Percentiles rank a stretch among this genome's conserved stretches.
These are phyloP conservation scores for Kwoniella europaea DNA, from an alignment of 768 basidiomycete genomes.

Conservation along the genomic window DNA sequence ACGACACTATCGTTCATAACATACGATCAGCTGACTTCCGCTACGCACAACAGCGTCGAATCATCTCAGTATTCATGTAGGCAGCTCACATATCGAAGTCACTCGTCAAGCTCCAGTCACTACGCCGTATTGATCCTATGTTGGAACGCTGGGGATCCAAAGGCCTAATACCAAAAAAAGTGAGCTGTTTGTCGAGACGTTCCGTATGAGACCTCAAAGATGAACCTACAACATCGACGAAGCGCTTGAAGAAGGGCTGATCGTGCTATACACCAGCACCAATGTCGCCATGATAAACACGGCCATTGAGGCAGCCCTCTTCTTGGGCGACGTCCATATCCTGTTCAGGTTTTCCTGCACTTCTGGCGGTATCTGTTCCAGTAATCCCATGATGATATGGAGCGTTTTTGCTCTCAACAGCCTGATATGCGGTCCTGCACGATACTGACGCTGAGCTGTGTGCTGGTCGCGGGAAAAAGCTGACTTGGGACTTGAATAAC, in stretches of 20 bases:
- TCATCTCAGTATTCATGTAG: too few species aligned
- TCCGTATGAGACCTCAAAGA: background rate
- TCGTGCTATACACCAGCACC: background rate
- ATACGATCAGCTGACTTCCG: too few species aligned
- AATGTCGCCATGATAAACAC: background rate
- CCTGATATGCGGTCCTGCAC: background rate
- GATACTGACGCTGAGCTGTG: background rate
- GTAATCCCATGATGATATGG: slow-evolving; percentile 5
- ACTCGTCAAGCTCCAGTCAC: slow-evolving; percentile 19
- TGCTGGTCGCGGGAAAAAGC: too few species aligned
- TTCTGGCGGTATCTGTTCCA: slow-evolving; percentile 13
- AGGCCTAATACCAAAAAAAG: background rate
- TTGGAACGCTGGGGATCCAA: background rate
- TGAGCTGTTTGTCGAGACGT: background rate
- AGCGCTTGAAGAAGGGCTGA: background rate
- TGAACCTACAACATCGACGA: background rate
- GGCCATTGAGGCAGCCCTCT: slow-evolving; percentile 1
- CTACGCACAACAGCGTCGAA: too few species aligned
- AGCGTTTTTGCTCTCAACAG: background rate
- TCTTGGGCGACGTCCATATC: slow-evolving; percentile 7
- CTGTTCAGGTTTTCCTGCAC: background rate
- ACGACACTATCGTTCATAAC: slow-evolving; percentile 35
- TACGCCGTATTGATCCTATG: background rate
- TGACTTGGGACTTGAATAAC: too few species aligned
- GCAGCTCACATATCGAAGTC: slow-evolving; percentile 33